Base-by-base conservation (phyloP, 2,329 filamentous ascomycete species). In the Eutypella sp. region DNA sequence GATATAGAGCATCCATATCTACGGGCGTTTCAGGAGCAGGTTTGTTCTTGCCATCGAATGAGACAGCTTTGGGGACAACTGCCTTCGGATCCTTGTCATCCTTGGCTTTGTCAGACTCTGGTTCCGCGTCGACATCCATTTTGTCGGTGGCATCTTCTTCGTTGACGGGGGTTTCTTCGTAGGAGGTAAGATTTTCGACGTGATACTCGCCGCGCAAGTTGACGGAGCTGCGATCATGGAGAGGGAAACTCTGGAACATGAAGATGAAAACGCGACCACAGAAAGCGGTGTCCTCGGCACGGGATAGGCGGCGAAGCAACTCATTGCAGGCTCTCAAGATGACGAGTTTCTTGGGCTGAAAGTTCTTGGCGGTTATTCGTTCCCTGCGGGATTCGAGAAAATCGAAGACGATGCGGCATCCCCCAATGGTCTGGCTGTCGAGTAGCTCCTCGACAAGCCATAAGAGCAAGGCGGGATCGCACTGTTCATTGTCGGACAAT, bases 241-340 rank as follows among this genome's bases (percentile, higher is more conserved):
- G 75, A 1, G 93, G 93, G 60, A 99, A 97, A 65, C 90, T 95
- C 65, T 99, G 93, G 67, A 97, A 99, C 62, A 99, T 81, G 67
- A 96, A 99, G 53, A 99, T 96, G 67, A 97, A 97, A 22, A 99
- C 93, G 33, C 93, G 81, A 15, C 93, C 93, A 61, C 93, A 99
- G 63, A 99, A 99, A 1, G 95, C 90, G 0, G 93, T 95, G 66
- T 99, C 93, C 64, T 97, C 91, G 4, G 93, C 92, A 46, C 93
- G 82, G n/a, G 93, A 97, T 2, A 99, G 76, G 39, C 93, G 81
- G 29, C 92, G 84, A n/a, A 99, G 74, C 15, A 99, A 75, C 68
- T 97, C 93, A 65, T 97, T 99, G 69, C 93, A 99, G 49, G 87
- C 87, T 59, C 93, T 80, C n/a, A 99, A 72, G 54, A 97, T 93